Evolutionary conservation across 2,329 filamentous ascomycete species (phyloP).

Genomic region (Colletotrichum sp.): DNA sequence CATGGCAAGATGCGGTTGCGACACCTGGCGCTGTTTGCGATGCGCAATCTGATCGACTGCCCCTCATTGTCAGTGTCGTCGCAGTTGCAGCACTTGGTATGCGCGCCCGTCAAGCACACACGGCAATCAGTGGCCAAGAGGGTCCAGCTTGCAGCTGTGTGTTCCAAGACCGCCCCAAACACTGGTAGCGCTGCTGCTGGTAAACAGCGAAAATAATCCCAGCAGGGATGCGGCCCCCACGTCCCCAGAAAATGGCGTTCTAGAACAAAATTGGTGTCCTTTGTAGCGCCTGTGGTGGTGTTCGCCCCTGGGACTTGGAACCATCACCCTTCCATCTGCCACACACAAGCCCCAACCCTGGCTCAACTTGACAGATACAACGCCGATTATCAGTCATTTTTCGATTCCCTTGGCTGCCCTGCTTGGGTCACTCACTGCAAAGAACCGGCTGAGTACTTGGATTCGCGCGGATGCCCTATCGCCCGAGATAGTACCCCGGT

Average conservation of each 20-base stretch:
- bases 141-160: neutral
- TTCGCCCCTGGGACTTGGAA: conserved; percentile 11
- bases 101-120: neutral
- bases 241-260: conserved; percentile 20
- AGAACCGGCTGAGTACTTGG: conserved; percentile 9
- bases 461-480: neutral
- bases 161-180: neutral
- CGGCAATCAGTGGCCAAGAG: neutral
- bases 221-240: conserved; percentile 19
- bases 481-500: neutral
- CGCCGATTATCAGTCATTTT: neutral
- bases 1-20: neutral
- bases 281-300: neutral
- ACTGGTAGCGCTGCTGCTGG: neutral
- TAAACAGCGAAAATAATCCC: conserved; percentile 15
- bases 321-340: neutral
- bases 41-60: neutral
- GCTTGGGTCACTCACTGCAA: neutral
- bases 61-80: neutral
- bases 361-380: neutral
- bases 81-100: neutral
- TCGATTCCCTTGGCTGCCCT: neutral
- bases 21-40: neutral
- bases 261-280: conserved; percentile 19
- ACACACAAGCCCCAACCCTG: neutral